Conservation (phyloP, 2,329 filamentous ascomycete genomes). For the Cladosporium sp. region DNA sequence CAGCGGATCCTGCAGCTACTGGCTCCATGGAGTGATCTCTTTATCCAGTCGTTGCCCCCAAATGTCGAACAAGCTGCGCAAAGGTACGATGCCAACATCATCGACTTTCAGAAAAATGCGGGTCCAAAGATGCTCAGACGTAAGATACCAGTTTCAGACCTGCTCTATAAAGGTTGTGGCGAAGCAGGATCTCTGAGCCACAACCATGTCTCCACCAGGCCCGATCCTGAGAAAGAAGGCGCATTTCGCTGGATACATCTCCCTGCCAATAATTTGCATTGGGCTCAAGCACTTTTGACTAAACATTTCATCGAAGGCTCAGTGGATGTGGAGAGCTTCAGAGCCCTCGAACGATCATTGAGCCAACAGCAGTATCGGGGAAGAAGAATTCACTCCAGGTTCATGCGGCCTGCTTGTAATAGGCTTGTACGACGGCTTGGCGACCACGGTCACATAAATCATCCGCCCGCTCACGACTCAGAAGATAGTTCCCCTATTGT, state of each 20-base stretch:
- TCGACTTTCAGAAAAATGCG: not conserved
- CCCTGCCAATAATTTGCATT: slow-evolving; percentile 55
- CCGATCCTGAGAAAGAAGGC: slow-evolving; percentile 17
- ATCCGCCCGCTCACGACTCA: not conserved
- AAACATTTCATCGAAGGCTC: slow-evolving; percentile 65
- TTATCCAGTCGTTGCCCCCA: not conserved
- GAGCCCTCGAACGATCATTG: slow-evolving; percentile 61
- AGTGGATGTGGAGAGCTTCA: slow-evolving; percentile 63
- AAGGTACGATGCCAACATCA: not conserved
- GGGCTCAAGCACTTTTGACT: slow-evolving; percentile 64
- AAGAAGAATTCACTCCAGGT: slow-evolving; percentile 58
- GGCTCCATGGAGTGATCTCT: not conserved
- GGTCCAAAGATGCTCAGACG: not conserved
- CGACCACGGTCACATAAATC: not conserved
- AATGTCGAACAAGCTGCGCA: not conserved
- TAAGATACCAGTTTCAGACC: not conserved
- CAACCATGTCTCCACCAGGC: slow-evolving; percentile 19
- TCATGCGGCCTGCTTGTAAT: slow-evolving; percentile 62
- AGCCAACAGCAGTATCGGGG: slow-evolving; percentile 60
- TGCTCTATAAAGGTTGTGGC: not conserved
- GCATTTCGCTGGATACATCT: slow-evolving; percentile 49
- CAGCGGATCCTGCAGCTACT: slow-evolving; percentile 22
- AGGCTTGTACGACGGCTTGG: slow-evolving; percentile 23
- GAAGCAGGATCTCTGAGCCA: slow-evolving; percentile 28
- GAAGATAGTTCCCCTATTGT: not conserved